Evolutionary conservation across 768 basidiomycete species (phyloP).

Genomic region (Psilocybe cyanescens): DNA sequence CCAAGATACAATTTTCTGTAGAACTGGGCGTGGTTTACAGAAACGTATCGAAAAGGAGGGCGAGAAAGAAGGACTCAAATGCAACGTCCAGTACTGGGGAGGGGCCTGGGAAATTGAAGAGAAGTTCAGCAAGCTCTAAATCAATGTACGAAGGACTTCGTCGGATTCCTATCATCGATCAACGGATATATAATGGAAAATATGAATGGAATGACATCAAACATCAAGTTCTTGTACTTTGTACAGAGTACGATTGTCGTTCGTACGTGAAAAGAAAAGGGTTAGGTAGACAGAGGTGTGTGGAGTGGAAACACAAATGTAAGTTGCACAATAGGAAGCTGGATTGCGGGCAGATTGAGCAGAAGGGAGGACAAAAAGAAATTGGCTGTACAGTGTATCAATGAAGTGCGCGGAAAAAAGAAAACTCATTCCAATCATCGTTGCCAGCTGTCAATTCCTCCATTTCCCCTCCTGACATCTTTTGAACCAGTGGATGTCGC

Average conservation of each 20-base stretch:
- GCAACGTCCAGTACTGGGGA: constrained; percentile 82
- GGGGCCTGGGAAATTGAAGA: constrained; percentile 98
- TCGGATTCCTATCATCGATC: constrained; percentile 18
- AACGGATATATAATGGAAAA: constrained; percentile 27
- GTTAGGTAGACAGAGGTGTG: constrained; percentile 9
- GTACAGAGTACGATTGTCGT: constrained; percentile 17
- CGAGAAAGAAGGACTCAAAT: constrained; percentile 61
- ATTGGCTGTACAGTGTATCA: constrained; percentile 5
- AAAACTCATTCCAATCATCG: constrained; percentile 50
- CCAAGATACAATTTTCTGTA: constrained; percentile 83
- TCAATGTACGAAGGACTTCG: constrained; percentile 7
- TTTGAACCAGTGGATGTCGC: constrained; percentile 45
- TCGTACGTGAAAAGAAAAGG: constrained; percentile 16
- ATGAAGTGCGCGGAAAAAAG: constrained; percentile 8
- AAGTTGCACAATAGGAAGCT: constrained; percentile 17
- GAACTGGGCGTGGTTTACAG: constrained; percentile 78
- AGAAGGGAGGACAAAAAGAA: constrained; percentile 10
- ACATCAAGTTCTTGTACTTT: constrained; percentile 22
- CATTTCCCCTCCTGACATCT: constrained; percentile 60
- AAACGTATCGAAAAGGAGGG: constrained; percentile 79
- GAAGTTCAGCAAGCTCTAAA: constrained; percentile 54
- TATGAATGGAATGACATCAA: constrained; percentile 22
- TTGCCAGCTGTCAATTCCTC: constrained; percentile 75
- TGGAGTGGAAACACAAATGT: constrained; percentile 15
- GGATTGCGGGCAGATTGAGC: constrained; percentile 17